Conservation (phyloP, 805 yeast genomes). For the Starmerella scarabaei region DNA sequence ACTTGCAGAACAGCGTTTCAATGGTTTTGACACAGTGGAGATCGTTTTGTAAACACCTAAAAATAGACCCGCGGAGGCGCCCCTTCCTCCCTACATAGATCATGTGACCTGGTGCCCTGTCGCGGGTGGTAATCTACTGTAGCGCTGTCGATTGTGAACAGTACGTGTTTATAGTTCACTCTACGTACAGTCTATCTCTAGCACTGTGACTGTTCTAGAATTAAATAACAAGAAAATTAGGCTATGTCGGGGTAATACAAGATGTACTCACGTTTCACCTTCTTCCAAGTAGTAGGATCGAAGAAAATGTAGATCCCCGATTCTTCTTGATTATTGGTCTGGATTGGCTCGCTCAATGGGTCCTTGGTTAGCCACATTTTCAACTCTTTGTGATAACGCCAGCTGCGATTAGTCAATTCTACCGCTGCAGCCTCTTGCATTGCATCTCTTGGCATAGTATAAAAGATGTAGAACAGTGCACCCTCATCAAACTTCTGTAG, state of each 20-base stretch:
- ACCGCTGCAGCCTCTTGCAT: slow-evolving; percentile 89
- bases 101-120: too few relatives aligned
- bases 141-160: too few relatives aligned
- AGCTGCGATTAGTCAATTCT: slow-evolving; percentile 79
- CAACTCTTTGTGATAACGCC: slow-evolving; percentile 93
- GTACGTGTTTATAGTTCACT: too few relatives aligned
- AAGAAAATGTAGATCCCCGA: slow-evolving; percentile 88
- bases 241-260: slow-evolving; percentile 51
- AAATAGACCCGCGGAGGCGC: too few relatives aligned
- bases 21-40: too few relatives aligned
- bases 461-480: slow-evolving; percentile 83
- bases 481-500: slow-evolving; percentile 61
- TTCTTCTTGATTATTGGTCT: slow-evolving; percentile 72
- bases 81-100: too few relatives aligned
- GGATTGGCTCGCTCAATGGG: slow-evolving; percentile 74
- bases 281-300: slow-evolving; percentile 93
- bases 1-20: too few relatives aligned
- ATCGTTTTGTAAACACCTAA: too few relatives aligned
- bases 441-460: slow-evolving; percentile 83
- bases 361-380: slow-evolving; percentile 96
- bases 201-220: too few relatives aligned
- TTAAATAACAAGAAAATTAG: too few relatives aligned
- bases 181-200: too few relatives aligned
- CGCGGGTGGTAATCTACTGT: too few relatives aligned
- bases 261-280: slow-evolving; percentile 61